Evolutionary conservation across 192 early-diverging fungal genomes (phyloP), one percentile per base, ranked within the genome.

Genomic region (Gamsiella multidivaricata): DNA sequence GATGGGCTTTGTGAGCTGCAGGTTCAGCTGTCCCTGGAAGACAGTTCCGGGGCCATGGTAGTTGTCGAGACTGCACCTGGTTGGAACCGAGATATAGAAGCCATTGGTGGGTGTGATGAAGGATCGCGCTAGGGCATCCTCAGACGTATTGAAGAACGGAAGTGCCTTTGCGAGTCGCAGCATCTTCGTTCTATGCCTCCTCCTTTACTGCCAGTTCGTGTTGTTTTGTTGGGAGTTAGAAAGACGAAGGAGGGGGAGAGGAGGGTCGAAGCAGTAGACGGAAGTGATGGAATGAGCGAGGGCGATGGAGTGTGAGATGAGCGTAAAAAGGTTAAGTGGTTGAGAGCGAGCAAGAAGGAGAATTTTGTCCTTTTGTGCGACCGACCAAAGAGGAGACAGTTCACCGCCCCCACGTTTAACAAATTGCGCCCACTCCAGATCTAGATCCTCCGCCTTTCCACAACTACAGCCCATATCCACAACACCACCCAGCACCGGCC

Each of bases 41-140:
- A 78, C 47, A 20, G 66, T 78, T 54, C 74, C 74, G 6, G 74
- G 74, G 18, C 74, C 74, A 64, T 78, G 43, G 45, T 69, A 78
- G 66, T 64, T 78, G 54, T 78, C 74, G 46, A 78, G 65, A 3
- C 74, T 52, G 33, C 52, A 18, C 25, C 54, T 32, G 2, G 74
- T 78, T 14, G 74, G 60, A 18, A 52, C 47, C 3, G 74, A 61
- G 65, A 78, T 64, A 8, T n/a, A 46, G 74, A 66, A 78, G 22
- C 74, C 74, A 32, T 78, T 78, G 36, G 65, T 54, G 5, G 58
- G 74, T 3, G 36, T 53, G 25, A 78, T 45, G 54, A 69, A 78
- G 28, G 64, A 55, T 39, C 58, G 65, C n/a, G 74, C 65, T 2
- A 60, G 15, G 26, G 60, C 22, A 22, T 78, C 66, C 29, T 76